Evolutionary conservation across 192 early-diverging fungal species (phyloP), one percentile per base, ranked within the genome.

Genomic region (Backusella morwellensis): DNA sequence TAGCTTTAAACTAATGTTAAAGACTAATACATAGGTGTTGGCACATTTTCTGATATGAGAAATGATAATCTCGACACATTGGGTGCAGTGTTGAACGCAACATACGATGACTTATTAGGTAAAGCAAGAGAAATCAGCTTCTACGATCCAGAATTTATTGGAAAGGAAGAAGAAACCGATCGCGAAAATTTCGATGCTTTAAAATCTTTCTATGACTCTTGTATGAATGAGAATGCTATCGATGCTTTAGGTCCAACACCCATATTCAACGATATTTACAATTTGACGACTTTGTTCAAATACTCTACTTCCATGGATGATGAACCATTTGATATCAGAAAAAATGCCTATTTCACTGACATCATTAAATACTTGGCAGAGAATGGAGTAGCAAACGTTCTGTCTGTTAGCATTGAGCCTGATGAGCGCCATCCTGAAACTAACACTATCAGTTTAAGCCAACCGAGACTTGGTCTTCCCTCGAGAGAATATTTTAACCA

Each of bases 401-500:
- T 92, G 5, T 74, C 73, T 26, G 84, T 93, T 70, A 72, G 66
- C 67, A 84, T 90, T 9, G 83, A 77, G 35, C 67, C 83, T 0
- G 88, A 93, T 77, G 82, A 87, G 41, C 90, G 90, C 52, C 80
- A 90, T n/a, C 92, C 91, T 19, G 81, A 86, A 35, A 21, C 42
- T 6, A 90, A 88, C 66, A 80, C 82, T 0, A 78, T 93, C 47
- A 54, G 41, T 38, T 38, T 94, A n/a, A 59, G 29, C 8, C 89
- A 92, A 77, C 75, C 44, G 56, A 89, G 86, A 5, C 78, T 92
- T 29, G 86, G 83, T 35, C 71, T 91, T 59, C 91, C 92, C 15
- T 87, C 89, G 40, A 91, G 86, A 32, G 86, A 92, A 50, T 92
- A 92, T 59, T 93, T 92, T 76, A 44, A 82, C 3, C 82, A 92